These are phyloP conservation scores for Viola pubescens DNA, from an alignment of 441 rosid genomes.

Conservation along the genomic window DNA sequence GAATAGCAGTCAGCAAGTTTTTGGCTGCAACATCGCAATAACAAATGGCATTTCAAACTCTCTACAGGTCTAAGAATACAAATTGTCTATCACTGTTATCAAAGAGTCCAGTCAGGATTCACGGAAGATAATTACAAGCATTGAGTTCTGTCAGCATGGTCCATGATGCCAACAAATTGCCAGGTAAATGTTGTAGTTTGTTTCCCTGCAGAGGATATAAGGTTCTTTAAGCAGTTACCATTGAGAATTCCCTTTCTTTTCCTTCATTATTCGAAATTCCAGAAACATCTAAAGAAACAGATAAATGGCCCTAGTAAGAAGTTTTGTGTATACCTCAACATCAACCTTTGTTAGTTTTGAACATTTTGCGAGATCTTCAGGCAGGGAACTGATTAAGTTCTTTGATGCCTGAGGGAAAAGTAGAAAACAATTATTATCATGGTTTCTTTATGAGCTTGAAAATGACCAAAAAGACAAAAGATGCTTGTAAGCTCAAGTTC, in stretches of 20 bases:
- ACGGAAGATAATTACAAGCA: conserved; percentile 50
- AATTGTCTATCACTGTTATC: conserved; percentile 2
- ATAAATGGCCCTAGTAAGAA: conserved; percentile 6
- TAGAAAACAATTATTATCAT: not conserved
- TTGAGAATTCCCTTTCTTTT: not conserved
- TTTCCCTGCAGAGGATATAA: conserved; percentile 57
- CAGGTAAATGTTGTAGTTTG: conserved; percentile 53
- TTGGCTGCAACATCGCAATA: conserved; percentile 42
- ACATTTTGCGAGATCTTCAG: conserved; percentile 66
- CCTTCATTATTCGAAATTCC: not conserved
- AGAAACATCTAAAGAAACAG: conserved; percentile 1
- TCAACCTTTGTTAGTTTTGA: conserved; percentile 65
- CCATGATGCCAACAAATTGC: conserved; percentile 60
- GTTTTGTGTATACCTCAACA: conserved; percentile 52
- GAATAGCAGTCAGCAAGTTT: conserved; percentile 59
- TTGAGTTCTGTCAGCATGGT: conserved; percentile 69
- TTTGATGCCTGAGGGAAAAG: conserved; percentile 54
- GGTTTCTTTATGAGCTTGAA: too few species aligned
- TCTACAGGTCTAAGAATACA: conserved; percentile 6
- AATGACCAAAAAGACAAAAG: too few species aligned
- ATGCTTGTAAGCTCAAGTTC: too few species aligned
- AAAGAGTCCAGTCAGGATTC: conserved; percentile 9
- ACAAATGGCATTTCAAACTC: not conserved
- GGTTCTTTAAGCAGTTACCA: conserved; percentile 1
- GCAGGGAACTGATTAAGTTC: conserved; percentile 55